phyloP scores from a whole-genome alignment of 768 basidiomycete species.

The Naematelia encephala region DNA sequence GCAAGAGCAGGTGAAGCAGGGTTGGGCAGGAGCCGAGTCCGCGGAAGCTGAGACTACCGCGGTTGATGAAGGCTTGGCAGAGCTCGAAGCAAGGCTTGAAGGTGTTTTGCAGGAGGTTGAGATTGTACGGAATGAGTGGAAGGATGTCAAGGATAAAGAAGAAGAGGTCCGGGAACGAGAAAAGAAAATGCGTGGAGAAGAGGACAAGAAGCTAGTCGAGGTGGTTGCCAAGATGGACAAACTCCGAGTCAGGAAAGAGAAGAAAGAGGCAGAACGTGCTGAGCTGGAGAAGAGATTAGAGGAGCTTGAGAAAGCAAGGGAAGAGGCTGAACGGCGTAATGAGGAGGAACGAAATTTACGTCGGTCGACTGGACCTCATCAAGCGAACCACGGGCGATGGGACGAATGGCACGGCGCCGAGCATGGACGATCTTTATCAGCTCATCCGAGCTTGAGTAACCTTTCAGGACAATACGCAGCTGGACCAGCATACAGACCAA shows the following conservation, averaged over 20 bases:
- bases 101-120: slow-evolving; percentile 30
- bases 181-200: slow-evolving; percentile 30
- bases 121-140: slow-evolving; percentile 23
- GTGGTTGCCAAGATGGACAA: slow-evolving; percentile 42
- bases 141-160: slow-evolving; percentile 29
- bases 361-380: neutral
- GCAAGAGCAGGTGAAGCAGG: slow-evolving; percentile 81
- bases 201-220: slow-evolving; percentile 41
- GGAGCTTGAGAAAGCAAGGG: slow-evolving; percentile 36
- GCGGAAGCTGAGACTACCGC: slow-evolving; percentile 53
- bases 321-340: slow-evolving; percentile 39
- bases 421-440: slow-evolving; percentile 11
- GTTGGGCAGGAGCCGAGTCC: slow-evolving; percentile 59
- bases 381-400: slow-evolving; percentile 1
- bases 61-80: slow-evolving; percentile 56
- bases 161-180: slow-evolving; percentile 41
- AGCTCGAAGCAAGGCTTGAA: slow-evolving; percentile 46
- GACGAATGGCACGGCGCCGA: neutral
- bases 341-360: slow-evolving; percentile 28
- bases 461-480: slow-evolving; percentile 27
- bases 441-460: slow-evolving; percentile 30
- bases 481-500: slow-evolving; percentile 34
- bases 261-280: slow-evolving; percentile 37
- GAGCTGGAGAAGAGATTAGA: slow-evolving; percentile 41
- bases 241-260: slow-evolving; percentile 37